These are phyloP conservation scores for Hygrocybe punicea DNA, from an alignment of 768 basidiomycete species.

Conservation along the genomic window DNA sequence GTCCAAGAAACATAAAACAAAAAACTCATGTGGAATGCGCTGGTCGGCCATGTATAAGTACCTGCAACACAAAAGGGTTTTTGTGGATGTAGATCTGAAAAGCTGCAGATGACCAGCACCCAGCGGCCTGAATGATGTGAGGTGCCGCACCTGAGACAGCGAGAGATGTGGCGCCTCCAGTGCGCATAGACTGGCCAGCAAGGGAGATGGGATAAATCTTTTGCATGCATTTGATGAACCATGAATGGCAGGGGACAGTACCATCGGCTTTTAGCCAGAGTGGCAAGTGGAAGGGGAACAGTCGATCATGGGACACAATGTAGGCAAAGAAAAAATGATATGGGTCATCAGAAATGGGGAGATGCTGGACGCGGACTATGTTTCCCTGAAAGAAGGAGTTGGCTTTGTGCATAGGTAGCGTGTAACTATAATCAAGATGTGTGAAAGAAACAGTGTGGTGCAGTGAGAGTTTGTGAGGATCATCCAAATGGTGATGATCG, in stretches of 20 bases:
- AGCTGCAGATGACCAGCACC: conserved; percentile 37
- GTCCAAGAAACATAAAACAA: too few species aligned
- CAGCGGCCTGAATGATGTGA: too few species aligned
- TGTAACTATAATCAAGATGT: too few species aligned
- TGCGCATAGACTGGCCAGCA: conserved; percentile 38
- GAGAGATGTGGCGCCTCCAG: conserved; percentile 39
- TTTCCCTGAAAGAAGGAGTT: too few species aligned
- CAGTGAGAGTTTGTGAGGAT: not conserved
- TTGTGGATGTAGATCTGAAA: conserved; percentile 32
- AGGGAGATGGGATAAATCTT: conserved; percentile 16
- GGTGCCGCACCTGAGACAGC: too few species aligned
- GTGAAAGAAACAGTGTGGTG: too few species aligned
- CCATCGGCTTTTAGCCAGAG: conserved; percentile 38
- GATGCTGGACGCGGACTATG: conserved; percentile 13
- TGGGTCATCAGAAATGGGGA: conserved; percentile 11
- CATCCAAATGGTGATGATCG: not conserved
- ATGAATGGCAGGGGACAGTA: conserved; percentile 29
- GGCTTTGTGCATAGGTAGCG: too few species aligned
- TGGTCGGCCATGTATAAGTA: too few species aligned
- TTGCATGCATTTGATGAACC: too few species aligned
- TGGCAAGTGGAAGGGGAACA: conserved; percentile 23
- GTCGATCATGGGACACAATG: conserved; percentile 21
- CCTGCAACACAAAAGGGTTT: too few species aligned
- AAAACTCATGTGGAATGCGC: too few species aligned
- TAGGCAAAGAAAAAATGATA: conserved; percentile 21